phyloP scores from a whole-genome alignment of 176 grass and related monocot species.

The Oryza meridionalis region DNA sequence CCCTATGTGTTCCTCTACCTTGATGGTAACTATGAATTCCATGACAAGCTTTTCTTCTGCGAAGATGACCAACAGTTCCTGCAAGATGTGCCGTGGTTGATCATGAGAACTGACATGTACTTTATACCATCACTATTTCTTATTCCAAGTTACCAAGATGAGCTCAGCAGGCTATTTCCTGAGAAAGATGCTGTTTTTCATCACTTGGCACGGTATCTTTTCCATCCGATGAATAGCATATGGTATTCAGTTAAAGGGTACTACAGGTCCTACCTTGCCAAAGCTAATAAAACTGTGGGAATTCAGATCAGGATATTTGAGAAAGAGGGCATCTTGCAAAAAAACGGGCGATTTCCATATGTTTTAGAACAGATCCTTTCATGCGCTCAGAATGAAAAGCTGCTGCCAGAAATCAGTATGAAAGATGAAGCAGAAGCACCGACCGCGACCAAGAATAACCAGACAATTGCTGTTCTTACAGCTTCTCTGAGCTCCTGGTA shows the following conservation, averaged over 20 bases:
- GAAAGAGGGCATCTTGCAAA: slow-evolving; percentile 45
- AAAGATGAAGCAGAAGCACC: slow-evolving; percentile 29
- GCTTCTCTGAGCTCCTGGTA: slow-evolving; percentile 70
- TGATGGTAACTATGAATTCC: slow-evolving; percentile 51
- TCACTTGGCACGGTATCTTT: slow-evolving; percentile 74
- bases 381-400: slow-evolving; percentile 59
- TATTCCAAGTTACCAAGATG: slow-evolving; percentile 58
- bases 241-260: slow-evolving; percentile 69
- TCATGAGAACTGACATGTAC: slow-evolving; percentile 72
- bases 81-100: slow-evolving; percentile 60
- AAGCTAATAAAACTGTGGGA: slow-evolving; percentile 56
- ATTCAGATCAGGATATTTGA: slow-evolving; percentile 71
- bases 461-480: slow-evolving; percentile 51
- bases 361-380: slow-evolving; percentile 66
- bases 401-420: slow-evolving; percentile 50
- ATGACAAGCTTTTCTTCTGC: slow-evolving; percentile 77
- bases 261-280: slow-evolving; percentile 59
- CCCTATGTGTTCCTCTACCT: slow-evolving; percentile 62
- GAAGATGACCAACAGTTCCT: slow-evolving; percentile 70
- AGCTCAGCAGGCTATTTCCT: slow-evolving; percentile 65
- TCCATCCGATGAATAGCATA: slow-evolving; percentile 60
- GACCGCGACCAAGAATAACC: slow-evolving; percentile 25
- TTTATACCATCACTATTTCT: slow-evolving; percentile 67
- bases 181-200: slow-evolving; percentile 77
- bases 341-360: slow-evolving; percentile 53